phyloP scores from a whole-genome alignment of 257 asterid species.

The Leptodermis oblonga region DNA sequence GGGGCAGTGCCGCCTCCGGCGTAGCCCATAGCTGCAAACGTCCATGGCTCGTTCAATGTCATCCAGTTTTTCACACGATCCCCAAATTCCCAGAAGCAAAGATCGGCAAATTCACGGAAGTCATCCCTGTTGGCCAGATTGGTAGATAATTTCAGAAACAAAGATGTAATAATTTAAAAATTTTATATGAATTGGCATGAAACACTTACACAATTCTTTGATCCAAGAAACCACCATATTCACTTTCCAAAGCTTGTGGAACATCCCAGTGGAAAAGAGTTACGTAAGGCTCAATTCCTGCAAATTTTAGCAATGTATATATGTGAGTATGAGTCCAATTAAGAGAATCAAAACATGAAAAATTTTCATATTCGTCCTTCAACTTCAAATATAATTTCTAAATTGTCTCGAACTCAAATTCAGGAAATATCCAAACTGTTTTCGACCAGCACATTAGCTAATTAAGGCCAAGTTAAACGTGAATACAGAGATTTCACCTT shows the following conservation, averaged over 20 bases:
- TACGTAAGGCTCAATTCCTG: constrained; percentile 18
- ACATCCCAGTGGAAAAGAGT: constrained; percentile 23
- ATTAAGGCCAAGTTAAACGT: no score
- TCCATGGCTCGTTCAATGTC: constrained; percentile 36
- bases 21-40: constrained; percentile 17
- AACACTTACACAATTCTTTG: constrained; percentile 12
- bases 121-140: constrained; percentile 22
- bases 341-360: background rate
- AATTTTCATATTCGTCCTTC: no score
- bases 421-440: no score
- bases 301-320: no score
- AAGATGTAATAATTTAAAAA: no score
- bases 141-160: no score
- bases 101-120: constrained; percentile 29
- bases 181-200: no score
- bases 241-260: constrained; percentile 21
- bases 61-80: constrained; percentile 39
- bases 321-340: background rate
- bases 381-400: no score
- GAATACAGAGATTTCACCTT: no score
- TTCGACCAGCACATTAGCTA: no score
- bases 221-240: constrained; percentile 20
- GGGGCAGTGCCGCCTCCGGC: constrained; percentile 16
- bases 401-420: no score
- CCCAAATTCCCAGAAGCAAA: constrained; percentile 44